These are phyloP conservation scores for Schizothecium vesticola DNA, from an alignment of 495 filamentous ascomycete genomes.

Conservation along the genomic window DNA sequence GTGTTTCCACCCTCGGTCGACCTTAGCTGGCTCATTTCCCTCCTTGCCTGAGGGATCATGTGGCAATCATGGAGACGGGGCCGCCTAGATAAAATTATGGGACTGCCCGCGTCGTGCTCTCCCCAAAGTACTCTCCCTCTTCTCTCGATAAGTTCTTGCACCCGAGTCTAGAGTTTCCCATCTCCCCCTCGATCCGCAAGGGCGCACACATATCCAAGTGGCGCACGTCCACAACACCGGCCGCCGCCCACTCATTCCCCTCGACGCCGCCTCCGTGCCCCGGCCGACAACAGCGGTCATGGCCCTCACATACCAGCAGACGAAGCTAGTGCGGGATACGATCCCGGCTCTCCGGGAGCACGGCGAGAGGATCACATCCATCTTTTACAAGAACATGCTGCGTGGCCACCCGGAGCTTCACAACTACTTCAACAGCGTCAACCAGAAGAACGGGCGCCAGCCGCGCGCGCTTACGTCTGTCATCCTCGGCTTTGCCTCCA, in stretches of 20 bases:
- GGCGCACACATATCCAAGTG: neutral
- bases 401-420: conserved; percentile 58
- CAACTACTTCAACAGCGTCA: conserved; percentile 63
- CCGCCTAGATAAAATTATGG: neutral
- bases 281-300: conserved; percentile 18
- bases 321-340: conserved; percentile 40
- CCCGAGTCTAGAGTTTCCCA: neutral
- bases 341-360: conserved; percentile 52
- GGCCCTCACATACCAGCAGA: conserved; percentile 40
- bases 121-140: neutral
- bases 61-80: neutral
- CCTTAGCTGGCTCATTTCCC: conserved; percentile 1
- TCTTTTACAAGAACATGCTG: conserved; percentile 67
- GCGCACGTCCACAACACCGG: neutral
- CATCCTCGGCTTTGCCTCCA: conserved; percentile 61
- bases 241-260: neutral
- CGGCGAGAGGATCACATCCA: conserved; percentile 58
- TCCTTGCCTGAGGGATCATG: neutral
- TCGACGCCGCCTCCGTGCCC: neutral
- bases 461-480: conserved; percentile 58
- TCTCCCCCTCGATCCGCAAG: neutral
- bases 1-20: neutral
- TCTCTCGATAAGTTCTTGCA: neutral
- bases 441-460: conserved; percentile 64
- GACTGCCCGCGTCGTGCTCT: neutral